Conservation (phyloP, 2,329 filamentous ascomycete genomes). For the Apiospora saccharicola region DNA sequence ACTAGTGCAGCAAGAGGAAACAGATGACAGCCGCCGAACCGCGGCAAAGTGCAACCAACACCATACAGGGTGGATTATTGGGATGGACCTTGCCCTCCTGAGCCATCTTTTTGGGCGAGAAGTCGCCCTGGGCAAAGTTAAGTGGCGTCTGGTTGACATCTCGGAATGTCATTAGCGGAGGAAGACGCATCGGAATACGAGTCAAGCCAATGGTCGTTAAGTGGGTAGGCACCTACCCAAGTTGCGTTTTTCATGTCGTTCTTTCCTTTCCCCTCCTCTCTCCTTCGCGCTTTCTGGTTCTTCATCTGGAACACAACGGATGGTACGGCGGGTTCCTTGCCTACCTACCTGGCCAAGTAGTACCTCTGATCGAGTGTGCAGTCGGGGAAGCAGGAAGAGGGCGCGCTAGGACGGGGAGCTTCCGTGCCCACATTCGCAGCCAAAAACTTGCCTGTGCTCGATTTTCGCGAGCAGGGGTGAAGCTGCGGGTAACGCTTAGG, state of each 20-base stretch:
- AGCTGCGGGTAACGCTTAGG: not conserved
- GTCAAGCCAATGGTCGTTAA: not conserved
- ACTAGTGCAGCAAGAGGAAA: not conserved
- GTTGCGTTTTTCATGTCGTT: not conserved
- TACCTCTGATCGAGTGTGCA: not conserved
- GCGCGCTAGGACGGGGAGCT: slow-evolving; percentile 2
- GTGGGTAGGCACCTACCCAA: not conserved
- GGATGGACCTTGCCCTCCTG: not conserved
- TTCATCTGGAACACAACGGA: not conserved
- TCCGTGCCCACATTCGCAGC: slow-evolving; percentile 2
- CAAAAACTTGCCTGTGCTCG: slow-evolving; percentile 10
- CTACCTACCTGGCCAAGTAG: not conserved
- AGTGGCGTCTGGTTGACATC: not conserved
- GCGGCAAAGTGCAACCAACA: slow-evolving; percentile 1
- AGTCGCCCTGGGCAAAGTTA: not conserved
- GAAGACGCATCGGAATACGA: not conserved
- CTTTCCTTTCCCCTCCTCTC: not conserved
- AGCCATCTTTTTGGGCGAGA: not conserved
- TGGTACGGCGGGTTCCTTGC: not conserved
- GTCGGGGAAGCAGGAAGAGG: not conserved
- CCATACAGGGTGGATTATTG: not conserved
- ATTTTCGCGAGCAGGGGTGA: not conserved
- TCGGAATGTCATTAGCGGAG: not conserved
- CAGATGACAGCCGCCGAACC: slow-evolving; percentile 18
- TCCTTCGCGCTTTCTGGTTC: not conserved